Base-by-base conservation (phyloP, 331 rosid genomes). In the Malus hybrid region DNA sequence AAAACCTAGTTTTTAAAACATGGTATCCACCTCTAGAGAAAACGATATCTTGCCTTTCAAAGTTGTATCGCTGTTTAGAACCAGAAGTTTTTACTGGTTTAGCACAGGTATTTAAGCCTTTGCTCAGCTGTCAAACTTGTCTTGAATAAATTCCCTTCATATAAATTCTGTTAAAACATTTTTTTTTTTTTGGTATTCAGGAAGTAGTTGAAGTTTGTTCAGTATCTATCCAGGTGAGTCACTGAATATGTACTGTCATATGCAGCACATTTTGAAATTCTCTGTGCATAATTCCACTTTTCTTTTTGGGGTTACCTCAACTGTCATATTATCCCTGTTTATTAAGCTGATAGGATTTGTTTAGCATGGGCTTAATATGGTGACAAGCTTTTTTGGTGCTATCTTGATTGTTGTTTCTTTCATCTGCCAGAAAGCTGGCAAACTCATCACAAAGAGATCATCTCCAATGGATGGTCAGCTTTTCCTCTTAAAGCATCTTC, bases 201-300 rank as follows among this genome's bases (percentile, higher is more conserved):
- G 99, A 95, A 89, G 99, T 90, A 13, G 96, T 95, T 64, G 99
- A 95, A 80, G 90, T 95, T 82, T 95, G 98, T 80, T 95, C 99
- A 36, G 60, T 79, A 59, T 90, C 98, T 66, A 92, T 95, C 84
- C 99, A 87, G 90, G 99, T 87, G 76, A 85, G 86, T 86, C 69
- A 74, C 67, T 55, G 62, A 48, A 42, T 77, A 28, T 75, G 54
- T 42, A 29, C 46, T 16, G n/a, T 50, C 15, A 9, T 46, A 70
- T 70, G 64, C 29, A 54, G 69, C 9, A 3, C 11, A 67, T 59
- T 54, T 54, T 54, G 59, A 54, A 18, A 6, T 54, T 54, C 59
- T 54, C 10, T 75, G 66, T 61, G 18, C 16, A 67, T 68, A 60
- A 29, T 19, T 77, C 7, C 22, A 7, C 31, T 27, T 14, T 20